phyloP scores from a whole-genome alignment of 768 basidiomycete species.

The Cubamyces sp. region DNA sequence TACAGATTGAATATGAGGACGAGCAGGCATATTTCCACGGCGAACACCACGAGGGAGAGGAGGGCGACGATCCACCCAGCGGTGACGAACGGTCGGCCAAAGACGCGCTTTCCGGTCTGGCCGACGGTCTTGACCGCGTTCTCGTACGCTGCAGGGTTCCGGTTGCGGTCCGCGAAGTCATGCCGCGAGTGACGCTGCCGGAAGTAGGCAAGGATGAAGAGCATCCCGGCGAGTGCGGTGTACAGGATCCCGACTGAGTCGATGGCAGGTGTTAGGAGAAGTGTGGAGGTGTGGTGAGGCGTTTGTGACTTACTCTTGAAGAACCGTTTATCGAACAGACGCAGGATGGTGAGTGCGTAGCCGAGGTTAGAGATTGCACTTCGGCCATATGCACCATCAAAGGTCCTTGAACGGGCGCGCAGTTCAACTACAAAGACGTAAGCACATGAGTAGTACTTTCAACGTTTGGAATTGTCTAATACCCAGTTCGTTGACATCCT shows the following conservation, averaged over 20 bases:
- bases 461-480: not conserved
- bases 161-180: constrained; percentile 70
- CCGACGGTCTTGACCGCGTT: constrained; percentile 58
- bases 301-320: constrained; percentile 58
- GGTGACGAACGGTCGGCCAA: constrained; percentile 78
- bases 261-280: not conserved
- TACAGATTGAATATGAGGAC: constrained; percentile 58
- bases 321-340: constrained; percentile 79
- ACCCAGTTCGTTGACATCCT: constrained; percentile 41
- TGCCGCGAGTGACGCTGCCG: constrained; percentile 70
- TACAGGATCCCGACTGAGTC: constrained; percentile 63
- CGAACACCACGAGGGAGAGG: constrained; percentile 61
- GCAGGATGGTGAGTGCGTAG: constrained; percentile 72
- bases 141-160: constrained; percentile 27
- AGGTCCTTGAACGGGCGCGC: constrained; percentile 80
- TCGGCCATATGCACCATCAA: constrained; percentile 80
- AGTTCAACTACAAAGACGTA: constrained; percentile 55
- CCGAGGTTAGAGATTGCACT: constrained; percentile 76
- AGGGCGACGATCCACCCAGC: constrained; percentile 76
- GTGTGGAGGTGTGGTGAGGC: not conserved
- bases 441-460: not conserved
- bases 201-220: constrained; percentile 61
- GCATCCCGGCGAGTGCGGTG: constrained; percentile 59
- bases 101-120: constrained; percentile 62
- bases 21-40: constrained; percentile 67